phyloP scores from a whole-genome alignment of 306 rosid species.

The Inga oerstediana region DNA sequence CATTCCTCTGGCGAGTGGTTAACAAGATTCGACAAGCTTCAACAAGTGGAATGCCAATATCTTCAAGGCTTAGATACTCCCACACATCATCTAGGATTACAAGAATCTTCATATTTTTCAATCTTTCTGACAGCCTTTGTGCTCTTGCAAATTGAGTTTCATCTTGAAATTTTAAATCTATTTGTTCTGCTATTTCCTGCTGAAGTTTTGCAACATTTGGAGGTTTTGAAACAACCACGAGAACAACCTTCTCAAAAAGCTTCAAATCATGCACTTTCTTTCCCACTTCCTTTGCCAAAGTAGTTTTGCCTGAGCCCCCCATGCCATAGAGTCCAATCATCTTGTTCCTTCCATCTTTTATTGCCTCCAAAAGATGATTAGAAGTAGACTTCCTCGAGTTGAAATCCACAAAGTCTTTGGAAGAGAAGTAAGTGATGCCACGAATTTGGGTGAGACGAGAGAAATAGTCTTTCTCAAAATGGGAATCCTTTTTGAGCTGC shows the following conservation, averaged over 20 bases:
- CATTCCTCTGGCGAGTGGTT: neutral
- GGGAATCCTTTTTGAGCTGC: neutral
- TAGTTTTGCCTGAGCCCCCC: neutral
- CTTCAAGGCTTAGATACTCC: neutral
- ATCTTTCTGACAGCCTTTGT: neutral
- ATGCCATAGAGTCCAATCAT: conserved; percentile 3
- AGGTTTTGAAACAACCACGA: neutral
- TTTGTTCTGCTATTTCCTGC: neutral
- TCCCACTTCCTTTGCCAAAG: neutral
- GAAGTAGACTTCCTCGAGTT: neutral
- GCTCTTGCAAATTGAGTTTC: neutral
- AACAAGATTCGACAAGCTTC: neutral
- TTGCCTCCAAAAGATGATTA: neutral
- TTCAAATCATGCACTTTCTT: neutral
- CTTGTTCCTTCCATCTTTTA: neutral
- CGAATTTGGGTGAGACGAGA: neutral
- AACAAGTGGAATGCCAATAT: neutral
- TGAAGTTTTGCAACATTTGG: neutral
- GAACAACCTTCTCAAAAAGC: neutral
- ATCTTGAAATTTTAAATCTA: rapidly evolving
- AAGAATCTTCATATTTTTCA: neutral
- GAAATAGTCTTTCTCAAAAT: neutral
- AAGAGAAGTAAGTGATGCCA: neutral
- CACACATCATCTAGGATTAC: conserved; percentile 15
- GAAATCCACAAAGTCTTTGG: neutral